Evolutionary conservation across 2,329 filamentous ascomycete species (phyloP), one percentile per base, ranked within the genome.

Genomic region (Bertia moriformis): DNA sequence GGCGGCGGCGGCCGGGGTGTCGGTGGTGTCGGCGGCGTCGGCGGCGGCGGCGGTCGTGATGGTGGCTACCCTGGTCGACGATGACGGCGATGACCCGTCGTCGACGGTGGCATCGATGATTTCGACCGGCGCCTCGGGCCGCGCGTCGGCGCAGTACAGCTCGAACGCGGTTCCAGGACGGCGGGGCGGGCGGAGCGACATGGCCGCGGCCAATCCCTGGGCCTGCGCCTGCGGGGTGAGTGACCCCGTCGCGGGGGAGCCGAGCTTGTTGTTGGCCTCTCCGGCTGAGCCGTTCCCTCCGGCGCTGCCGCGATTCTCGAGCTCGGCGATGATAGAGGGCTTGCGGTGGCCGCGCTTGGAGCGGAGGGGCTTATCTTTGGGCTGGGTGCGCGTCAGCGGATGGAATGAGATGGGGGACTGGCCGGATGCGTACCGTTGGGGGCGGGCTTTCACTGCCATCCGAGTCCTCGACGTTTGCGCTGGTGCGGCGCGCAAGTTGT

Each of bases 391-490:
- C 40, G 39, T 48, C 39, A 40, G 39, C 30, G 30, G 22, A 20
- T n/a, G 39, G 40, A 35, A 44, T 24, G 30, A 37, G 22, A 35
- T 40, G 18, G 33, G 33, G 39, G 29, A 29, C 19, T 12, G 43
- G 38, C 22, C 32, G 38, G 38, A 40, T 40, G 61, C 73, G 47
- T 73, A 83, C 79, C 49, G 83, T 86, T 33, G 82, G 81, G 18
- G 82, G 82, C n/a, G 82, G 81, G 51, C 79, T 85, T 4, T 79
- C 81, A 53, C 79, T 85, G 49, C 80, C 78, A 49, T 88, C 83
- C 7, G 81, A 85, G 54, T 88, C 80, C 54, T 84, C 78, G 37
- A 83, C 78, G 47, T 81, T 81, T 47, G 75, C 69, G 57, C 79
- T 82, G 14, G 82, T 86, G 48, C 83, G 74, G 50, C 79, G 79